Evolutionary conservation across 2,329 filamentous ascomycete species (phyloP), one percentile per base, ranked within the genome.

Genomic region (Xylaria sp.): DNA sequence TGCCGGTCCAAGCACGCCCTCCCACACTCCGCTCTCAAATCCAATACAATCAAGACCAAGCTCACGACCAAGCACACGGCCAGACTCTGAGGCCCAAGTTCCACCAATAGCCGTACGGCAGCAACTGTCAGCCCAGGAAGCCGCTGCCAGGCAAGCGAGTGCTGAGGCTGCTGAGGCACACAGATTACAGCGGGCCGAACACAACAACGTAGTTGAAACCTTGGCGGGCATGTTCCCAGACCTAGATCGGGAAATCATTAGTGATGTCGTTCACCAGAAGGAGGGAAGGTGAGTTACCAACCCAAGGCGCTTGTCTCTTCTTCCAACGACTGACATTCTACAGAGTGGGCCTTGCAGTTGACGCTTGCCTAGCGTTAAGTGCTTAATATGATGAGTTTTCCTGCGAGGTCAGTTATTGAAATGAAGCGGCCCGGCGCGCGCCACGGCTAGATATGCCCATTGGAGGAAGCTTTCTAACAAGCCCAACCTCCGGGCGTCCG

Each of bases 141-240:
- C 92, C 25, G 93, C 93, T 0, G 93, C 93, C 2, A 84, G 92
- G 52, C 94, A 98, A 77, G 94, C 94, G 1, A 96, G 91, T 68
- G 93, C 91, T 0, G 94, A 98, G 76, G 87, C 86, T 6, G 94
- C 94, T 9, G 91, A 99, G 75, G 94, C 94, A 7, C 87, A 93
- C 67, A 83, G 90, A 15, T 87, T 98, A 62, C 88, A 95, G 68
- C 83, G 88, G 35, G 89, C 90, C 57, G 95, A 99, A 80, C 93
- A 98, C 76, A 83, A 87, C 55, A 94, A 93, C 70, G 88, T 99
- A 7, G 94, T 98, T 2, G 95, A 98, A 78, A 98, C 95, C 35
- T 79, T 99, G 59, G 89, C 92, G 48, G 90, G 92, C 70, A 99
- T 99, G 95, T 99, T 99, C 75, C 95, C 95, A 0, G 93, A 96